Evolutionary conservation across 2,329 filamentous ascomycete genomes (phyloP).

Genomic region (Fusarium domesticum): DNA sequence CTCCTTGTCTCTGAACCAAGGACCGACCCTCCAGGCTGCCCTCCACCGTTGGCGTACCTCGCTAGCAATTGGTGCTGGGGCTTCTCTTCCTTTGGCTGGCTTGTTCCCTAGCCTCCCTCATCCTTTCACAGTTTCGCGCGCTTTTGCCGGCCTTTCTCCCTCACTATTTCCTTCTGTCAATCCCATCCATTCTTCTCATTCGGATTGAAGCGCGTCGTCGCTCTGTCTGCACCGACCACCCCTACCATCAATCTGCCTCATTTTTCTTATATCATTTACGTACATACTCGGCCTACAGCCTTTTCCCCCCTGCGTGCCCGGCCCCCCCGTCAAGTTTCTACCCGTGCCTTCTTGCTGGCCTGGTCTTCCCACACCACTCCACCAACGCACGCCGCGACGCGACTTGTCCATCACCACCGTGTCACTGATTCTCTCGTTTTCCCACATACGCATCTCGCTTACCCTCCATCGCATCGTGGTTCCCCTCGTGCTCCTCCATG

Average conservation of each 20-base stretch:
- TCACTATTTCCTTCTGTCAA: conserved; percentile 22
- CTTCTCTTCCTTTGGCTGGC: conserved; percentile 1
- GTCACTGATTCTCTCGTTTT: conserved; percentile 47
- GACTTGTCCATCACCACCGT: conserved; percentile 45
- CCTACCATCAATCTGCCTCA: conserved; percentile 22
- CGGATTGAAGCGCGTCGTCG: conserved; percentile 24
- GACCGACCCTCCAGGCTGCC: neutral
- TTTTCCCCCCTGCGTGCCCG: conserved; percentile 12
- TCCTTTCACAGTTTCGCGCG: conserved; percentile 15
- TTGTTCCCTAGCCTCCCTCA: conserved; percentile 5
- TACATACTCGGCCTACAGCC: conserved; percentile 18
- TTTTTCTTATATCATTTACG: conserved; percentile 8
- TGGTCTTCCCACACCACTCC: conserved; percentile 37
- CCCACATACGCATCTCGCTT: conserved; percentile 38
- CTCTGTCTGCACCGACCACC: conserved; percentile 22
- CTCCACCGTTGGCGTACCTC: neutral
- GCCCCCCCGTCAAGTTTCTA: conserved; percentile 19
- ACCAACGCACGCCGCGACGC: conserved; percentile 43
- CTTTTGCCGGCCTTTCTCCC: conserved; percentile 21
- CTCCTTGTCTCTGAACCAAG: neutral
- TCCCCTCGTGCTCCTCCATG: conserved; percentile 38
- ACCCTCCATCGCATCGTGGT: conserved; percentile 22
- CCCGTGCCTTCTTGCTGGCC: conserved; percentile 25
- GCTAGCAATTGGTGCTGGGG: neutral
- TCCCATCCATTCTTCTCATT: conserved; percentile 23